Evolutionary conservation across 192 early-diverging fungal genomes (phyloP), one percentile per base, ranked within the genome.

Genomic region (Blastocladiella britannica): DNA sequence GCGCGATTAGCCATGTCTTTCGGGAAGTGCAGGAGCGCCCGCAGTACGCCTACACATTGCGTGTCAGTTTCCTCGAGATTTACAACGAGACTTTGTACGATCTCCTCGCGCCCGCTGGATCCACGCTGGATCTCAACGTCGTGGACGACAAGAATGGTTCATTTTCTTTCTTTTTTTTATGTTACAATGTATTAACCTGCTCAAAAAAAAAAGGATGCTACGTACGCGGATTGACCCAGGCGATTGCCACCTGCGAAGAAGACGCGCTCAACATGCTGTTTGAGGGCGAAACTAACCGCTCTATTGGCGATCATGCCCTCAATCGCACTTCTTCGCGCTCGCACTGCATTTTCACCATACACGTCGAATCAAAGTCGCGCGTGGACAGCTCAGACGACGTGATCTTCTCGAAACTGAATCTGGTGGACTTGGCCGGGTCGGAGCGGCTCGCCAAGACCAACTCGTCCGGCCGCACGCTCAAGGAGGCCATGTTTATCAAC

Each of bases 401-500:
- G 22, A 56, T 80, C 22, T 70, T 60, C 52, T 70, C 74, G 22
- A 80, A 80, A 62, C 61, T 80, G 23, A 80, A 80, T 57, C 55
- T 80, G 54, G 78, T 80, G 18, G 78, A 80, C 64, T 59, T 80
- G 24, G 78, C 78, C 2, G 78, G 78, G 6, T 69, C 65, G 12
- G 78, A 80, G 61, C 63, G 78, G 29, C 56, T 81, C 8, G 78
- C 77, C 25, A 81, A 81, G 60, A 81, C 79, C 2, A 62, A 75
- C 15, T 80, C 79, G 0, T 65, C 65, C 2, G 79, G 79, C n/a
- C 51, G 67, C 28, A 70, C 75, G 15, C 55, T 81, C 25, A 68
- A 73, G 53, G 79, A 81, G 62, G 79, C 79, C 7, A 81, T 79
- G 77, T 80, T 72, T 57, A 80, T 80, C 61, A 80, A 80, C 65